Evolutionary conservation across 2,329 filamentous ascomycete genomes (phyloP).

Genomic region (Fusarium pseudonygamai): DNA sequence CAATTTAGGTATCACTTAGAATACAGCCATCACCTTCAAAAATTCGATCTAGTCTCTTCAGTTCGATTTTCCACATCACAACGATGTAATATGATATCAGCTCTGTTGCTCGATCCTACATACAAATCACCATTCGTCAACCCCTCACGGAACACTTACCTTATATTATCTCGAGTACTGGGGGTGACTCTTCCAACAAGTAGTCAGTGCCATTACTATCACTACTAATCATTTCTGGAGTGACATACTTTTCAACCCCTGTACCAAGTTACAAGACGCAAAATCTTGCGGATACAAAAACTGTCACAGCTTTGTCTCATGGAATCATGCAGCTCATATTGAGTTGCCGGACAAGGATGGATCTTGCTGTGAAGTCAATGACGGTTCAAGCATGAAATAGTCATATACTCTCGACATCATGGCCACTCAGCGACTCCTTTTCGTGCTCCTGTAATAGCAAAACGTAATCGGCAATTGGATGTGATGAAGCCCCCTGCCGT

Average conservation of each 20-base stretch:
- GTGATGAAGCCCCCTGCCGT: not conserved
- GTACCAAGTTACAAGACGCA: not conserved
- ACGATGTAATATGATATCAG: not conserved
- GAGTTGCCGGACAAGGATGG: not conserved
- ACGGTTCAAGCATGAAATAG: not conserved
- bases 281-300: not conserved
- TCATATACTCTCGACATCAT: not conserved
- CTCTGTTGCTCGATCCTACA: not conserved
- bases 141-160: not conserved
- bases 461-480: not conserved
- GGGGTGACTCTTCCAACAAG: not conserved
- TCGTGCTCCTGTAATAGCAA: not conserved
- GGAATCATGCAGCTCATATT: not conserved
- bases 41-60: not conserved
- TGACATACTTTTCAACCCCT: not conserved
- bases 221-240: not conserved
- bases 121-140: not conserved
- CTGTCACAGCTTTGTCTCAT: slow-evolving; percentile 6
- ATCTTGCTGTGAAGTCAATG: slow-evolving; percentile 10
- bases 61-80: not conserved
- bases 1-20: not conserved
- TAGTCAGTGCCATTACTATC: not conserved
- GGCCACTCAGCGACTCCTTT: not conserved
- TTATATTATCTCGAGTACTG: not conserved
- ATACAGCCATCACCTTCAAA: not conserved